A percentile compares a stretch with the other conserved stretches of the same genome.
Conservation (phyloP, 331 rosid genomes). For the Malus hybrid region DNA sequence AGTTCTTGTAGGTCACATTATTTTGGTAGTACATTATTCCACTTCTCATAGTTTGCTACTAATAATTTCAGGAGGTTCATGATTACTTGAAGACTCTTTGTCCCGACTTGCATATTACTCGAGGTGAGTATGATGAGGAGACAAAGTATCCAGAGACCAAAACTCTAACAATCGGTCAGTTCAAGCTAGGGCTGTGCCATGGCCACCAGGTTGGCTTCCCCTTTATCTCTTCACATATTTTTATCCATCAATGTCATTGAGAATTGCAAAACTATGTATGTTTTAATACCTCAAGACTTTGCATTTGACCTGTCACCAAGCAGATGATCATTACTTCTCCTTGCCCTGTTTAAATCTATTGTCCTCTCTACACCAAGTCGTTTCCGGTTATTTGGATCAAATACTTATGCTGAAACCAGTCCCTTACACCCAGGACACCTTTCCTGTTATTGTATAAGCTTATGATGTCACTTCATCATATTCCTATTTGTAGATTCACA, state of each 20-base stretch:
- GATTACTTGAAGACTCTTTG: conserved; percentile 98
- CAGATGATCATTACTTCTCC: background rate
- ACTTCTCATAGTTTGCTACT: conserved; percentile 9
- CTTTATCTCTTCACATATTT: background rate
- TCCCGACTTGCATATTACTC: conserved; percentile 85
- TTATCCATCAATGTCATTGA: background rate
- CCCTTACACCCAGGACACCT: background rate
- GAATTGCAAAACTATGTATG: background rate
- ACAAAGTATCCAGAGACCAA: conserved; percentile 87
- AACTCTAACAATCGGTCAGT: conserved; percentile 93
- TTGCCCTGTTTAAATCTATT: no score
- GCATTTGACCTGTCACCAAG: background rate
- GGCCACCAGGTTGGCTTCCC: conserved; percentile 86
- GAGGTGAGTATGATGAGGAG: conserved; percentile 96
- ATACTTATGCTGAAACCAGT: background rate
- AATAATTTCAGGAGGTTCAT: conserved; percentile 73
- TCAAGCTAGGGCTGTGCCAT: conserved; percentile 93
- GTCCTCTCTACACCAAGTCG: background rate
- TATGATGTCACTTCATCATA: background rate
- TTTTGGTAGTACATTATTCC: background rate
- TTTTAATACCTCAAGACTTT: background rate
- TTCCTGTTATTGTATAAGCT: background rate
- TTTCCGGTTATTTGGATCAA: background rate
- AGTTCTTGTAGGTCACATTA: background rate
- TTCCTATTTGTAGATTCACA: background rate